Evolutionary conservation across 345 rosid species (phyloP), one percentile per base, ranked within the genome.

Genomic region (Draba incana): DNA sequence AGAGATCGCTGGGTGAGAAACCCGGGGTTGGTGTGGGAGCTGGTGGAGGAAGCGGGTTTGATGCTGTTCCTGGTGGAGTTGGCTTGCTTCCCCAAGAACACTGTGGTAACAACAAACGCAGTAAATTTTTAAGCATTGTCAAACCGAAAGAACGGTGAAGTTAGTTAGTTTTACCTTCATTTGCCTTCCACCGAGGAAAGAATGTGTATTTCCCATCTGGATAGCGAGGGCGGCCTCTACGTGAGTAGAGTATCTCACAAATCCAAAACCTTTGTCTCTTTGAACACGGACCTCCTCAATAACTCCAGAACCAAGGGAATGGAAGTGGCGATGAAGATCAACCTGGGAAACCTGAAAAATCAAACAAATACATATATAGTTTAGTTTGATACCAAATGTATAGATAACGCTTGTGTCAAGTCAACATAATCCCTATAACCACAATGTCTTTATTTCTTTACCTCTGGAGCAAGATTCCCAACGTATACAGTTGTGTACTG

Each of bases 81-180:
- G 86, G 82, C 76, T 83, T 83, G 76, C 86, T 83, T 62, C 86
- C 86, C 86, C 86, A 80, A 41, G 86, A 83, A 61, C 84, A 80
- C 84, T 83, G 62, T 60, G 44, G 38, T 6, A 56, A 48, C 42
- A 64, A 48, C 14, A 33, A 10, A 16, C 50, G 1, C 14, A 11
- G 27, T n/a, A 3, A 12, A 2, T 37, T 37, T 55, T 23, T 55
- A 8, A 63, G 56, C 47, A 33, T 62, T 24, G 23, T 48, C 46
- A 35, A 62, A 61, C 45, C 16, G 2, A 24, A 27, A 37, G 42
- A 15, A 43, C 30, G 59, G 10, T 11, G 10, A 20, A 23, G 14
- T 20, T n/a, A 62, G 55, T 1, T 48, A 11, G 62, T 58, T 25
- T 20, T 25, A 79, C 85, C 82, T 81, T 81, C 79, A 81, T 73